Evolutionary conservation across 177 flowering plant species (phyloP).

Genomic region (Vitis hybrid): DNA sequence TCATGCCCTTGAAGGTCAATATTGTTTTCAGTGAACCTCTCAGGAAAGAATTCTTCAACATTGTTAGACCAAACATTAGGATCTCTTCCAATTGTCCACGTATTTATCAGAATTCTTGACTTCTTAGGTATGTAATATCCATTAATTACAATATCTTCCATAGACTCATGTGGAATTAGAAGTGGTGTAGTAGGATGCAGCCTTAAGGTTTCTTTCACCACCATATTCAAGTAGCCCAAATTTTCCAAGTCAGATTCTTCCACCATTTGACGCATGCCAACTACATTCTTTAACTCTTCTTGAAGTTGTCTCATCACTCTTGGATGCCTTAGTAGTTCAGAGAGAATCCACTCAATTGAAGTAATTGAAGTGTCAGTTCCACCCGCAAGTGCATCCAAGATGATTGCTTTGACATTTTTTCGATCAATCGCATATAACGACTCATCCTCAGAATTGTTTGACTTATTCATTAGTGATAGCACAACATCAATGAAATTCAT

Average conservation of each 20-base stretch:
- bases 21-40: slow-evolving; percentile 25
- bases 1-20: slow-evolving; percentile 27
- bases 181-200: background rate
- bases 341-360: slow-evolving; percentile 1
- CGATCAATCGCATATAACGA: background rate
- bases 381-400: slow-evolving; percentile 3
- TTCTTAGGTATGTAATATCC: too few relatives aligned
- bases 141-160: background rate
- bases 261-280: slow-evolving; percentile 9
- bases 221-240: background rate
- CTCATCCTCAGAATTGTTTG: background rate
- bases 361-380: background rate
- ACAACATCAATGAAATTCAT: slow-evolving; percentile 6
- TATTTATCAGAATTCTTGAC: too few relatives aligned
- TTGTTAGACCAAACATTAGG: slow-evolving; percentile 1
- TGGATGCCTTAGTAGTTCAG: slow-evolving; percentile 4
- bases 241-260: background rate
- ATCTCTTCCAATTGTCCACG: too few relatives aligned
- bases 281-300: slow-evolving; percentile 11
- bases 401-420: slow-evolving; percentile 3
- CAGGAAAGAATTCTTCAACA: slow-evolving; percentile 16
- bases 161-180: background rate
- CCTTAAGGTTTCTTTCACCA: too few relatives aligned
- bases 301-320: slow-evolving; percentile 5
- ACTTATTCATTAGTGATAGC: slow-evolving; percentile 1